Evolutionary conservation across 345 rosid genomes (phyloP).

Genomic region (Orychophragmus violaceus): DNA sequence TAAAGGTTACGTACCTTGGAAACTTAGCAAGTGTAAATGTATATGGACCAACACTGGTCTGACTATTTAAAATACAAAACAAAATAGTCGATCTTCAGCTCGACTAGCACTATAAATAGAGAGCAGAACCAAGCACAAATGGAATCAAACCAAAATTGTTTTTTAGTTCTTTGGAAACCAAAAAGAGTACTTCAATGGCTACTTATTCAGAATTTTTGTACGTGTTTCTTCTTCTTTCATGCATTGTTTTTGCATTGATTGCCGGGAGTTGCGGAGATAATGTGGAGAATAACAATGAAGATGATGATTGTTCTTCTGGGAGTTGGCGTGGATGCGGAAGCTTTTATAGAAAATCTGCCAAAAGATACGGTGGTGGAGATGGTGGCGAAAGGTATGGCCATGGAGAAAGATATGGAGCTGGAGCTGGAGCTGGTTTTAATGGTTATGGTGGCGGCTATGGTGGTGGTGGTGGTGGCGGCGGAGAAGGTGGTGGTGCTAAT

Average conservation of each 20-base stretch:
- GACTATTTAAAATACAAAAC: neutral
- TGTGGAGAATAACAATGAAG: constrained; percentile 19
- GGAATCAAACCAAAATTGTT: constrained; percentile 21
- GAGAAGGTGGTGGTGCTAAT: neutral
- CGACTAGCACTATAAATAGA: constrained; percentile 33
- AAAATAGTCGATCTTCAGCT: neutral
- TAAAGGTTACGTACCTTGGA: constrained; percentile 20
- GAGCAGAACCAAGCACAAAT: neutral
- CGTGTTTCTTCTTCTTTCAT: constrained; percentile 30
- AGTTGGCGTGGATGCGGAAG: constrained; percentile 55
- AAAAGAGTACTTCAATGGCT: constrained; percentile 24
- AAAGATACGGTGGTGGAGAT: constrained; percentile 16
- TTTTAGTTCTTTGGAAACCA: constrained; percentile 16
- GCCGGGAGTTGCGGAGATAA: constrained; percentile 15
- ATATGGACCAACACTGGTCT: constrained; percentile 9
- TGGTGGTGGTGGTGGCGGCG: constrained; percentile 22
- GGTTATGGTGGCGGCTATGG: constrained; percentile 25
- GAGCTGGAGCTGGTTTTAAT: constrained; percentile 15
- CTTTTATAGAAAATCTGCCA: constrained; percentile 17
- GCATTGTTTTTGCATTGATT: constrained; percentile 22
- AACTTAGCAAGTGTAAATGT: constrained; percentile 14
- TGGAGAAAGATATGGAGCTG: constrained; percentile 21
- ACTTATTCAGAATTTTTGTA: constrained; percentile 6
- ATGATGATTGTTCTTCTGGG: constrained; percentile 31
- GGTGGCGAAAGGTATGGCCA: constrained; percentile 15